These are phyloP conservation scores for Ogataea pini DNA, from an alignment of 805 yeast genomes.

Conservation along the genomic window DNA sequence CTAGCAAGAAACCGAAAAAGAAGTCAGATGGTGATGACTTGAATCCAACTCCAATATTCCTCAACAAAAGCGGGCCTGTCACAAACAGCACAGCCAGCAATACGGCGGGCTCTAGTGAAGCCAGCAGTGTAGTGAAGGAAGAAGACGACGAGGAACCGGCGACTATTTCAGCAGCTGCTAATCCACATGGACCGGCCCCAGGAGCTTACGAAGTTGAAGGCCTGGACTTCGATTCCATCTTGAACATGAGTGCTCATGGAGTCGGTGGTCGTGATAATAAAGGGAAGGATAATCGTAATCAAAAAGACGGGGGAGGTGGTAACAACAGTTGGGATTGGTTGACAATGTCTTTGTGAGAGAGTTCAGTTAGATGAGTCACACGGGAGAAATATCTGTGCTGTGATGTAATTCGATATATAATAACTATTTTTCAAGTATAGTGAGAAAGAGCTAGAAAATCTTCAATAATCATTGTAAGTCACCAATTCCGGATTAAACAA, in stretches of 20 bases:
- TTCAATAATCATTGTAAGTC: no score
- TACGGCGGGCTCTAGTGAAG: background rate
- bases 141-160: conserved; percentile 4
- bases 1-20: conserved; percentile 32
- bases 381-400: background rate
- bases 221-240: conserved; percentile 27
- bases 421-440: background rate
- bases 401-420: no score
- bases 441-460: no score
- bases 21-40: conserved; percentile 50
- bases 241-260: conserved; percentile 11
- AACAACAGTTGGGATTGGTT: conserved; percentile 47
- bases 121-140: conserved; percentile 5
- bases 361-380: background rate
- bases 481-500: no score
- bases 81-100: conserved; percentile 5
- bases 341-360: conserved; percentile 40
- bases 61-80: conserved; percentile 17
- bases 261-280: background rate
- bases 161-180: conserved; percentile 1
- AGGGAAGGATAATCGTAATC: conserved; percentile 7
- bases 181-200: background rate
- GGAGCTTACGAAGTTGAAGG: conserved; percentile 15
- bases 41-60: conserved; percentile 45
- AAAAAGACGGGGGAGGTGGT: conserved; percentile 8